Percentiles rank a stretch among this genome's conserved stretches.
Conservation (phyloP, 2,329 filamentous ascomycete genomes). For the Plectosphaerella cucumerina region DNA sequence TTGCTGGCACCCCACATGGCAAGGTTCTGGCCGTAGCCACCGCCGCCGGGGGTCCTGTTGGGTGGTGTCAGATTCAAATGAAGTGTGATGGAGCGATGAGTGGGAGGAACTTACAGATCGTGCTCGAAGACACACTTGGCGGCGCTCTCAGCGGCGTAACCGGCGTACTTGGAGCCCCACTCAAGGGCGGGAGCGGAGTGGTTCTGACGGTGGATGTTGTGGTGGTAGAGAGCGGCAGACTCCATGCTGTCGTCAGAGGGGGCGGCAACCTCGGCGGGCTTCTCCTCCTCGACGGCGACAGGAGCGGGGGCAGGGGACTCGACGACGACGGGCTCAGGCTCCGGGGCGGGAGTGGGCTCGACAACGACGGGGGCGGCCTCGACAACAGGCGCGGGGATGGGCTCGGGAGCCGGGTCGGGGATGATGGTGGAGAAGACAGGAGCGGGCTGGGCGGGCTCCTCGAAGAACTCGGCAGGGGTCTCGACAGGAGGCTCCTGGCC, state of each 20-base stretch:
- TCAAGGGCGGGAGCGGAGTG: slow-evolving; percentile 63
- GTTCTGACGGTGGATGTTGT: slow-evolving; percentile 84
- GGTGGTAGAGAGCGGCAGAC: slow-evolving; percentile 57
- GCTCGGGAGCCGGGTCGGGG: slow-evolving; percentile 7
- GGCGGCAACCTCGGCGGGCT: slow-evolving; percentile 8
- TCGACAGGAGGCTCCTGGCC: slow-evolving; percentile 15
- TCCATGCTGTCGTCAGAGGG: slow-evolving; percentile 23
- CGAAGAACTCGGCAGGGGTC: slow-evolving; percentile 18
- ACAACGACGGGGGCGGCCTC: slow-evolving; percentile 1
- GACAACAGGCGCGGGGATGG: slow-evolving; percentile 10
- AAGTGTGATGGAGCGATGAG: no score
- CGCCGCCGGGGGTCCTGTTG: slow-evolving; percentile 48
- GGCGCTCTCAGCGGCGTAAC: slow-evolving; percentile 61
- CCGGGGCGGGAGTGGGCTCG: slow-evolving; percentile 5
- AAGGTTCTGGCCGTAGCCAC: slow-evolving; percentile 87
- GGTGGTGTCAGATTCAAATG: slow-evolving; percentile 23
- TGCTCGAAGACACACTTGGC: slow-evolving; percentile 68
- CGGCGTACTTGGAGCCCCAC: slow-evolving; percentile 63
- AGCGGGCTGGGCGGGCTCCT: slow-evolving; percentile 6
- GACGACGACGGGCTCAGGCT: slow-evolving; percentile 3
- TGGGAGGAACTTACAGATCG: slow-evolving; percentile 58
- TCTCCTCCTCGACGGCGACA: neutral
- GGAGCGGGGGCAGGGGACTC: slow-evolving; percentile 9
- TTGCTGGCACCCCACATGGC: slow-evolving; percentile 54
- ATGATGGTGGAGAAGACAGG: slow-evolving; percentile 8